Percentiles rank a stretch among this genome's conserved stretches.
phyloP scores from a whole-genome alignment of 495 filamentous ascomycete species.

The Lindgomyces ingoldianus region DNA sequence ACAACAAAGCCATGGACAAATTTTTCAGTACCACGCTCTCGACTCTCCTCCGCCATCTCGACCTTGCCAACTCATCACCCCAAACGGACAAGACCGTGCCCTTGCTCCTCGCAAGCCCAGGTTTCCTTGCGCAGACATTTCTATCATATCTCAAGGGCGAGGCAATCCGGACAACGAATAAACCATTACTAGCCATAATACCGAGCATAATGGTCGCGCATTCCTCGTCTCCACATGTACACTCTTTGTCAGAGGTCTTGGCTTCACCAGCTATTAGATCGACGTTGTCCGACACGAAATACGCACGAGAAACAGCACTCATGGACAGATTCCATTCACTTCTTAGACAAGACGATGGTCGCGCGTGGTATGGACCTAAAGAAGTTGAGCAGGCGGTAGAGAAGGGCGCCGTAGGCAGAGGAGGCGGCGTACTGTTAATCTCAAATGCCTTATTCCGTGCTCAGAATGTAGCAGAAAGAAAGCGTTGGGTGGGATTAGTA shows the following conservation, averaged over 20 bases:
- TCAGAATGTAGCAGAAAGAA: constrained; percentile 76
- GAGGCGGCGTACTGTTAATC: constrained; percentile 80
- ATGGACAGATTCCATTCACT: constrained; percentile 85
- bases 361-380: constrained; percentile 86
- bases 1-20: constrained; percentile 63
- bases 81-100: constrained; percentile 53
- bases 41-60: constrained; percentile 74
- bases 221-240: constrained; percentile 78
- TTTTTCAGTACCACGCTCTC: constrained; percentile 81
- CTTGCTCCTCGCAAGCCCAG: constrained; percentile 85
- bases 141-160: constrained; percentile 74
- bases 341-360: constrained; percentile 80
- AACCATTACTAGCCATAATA: constrained; percentile 44
- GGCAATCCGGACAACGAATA: constrained; percentile 65
- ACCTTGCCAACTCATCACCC: constrained; percentile 60
- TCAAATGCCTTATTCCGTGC: constrained; percentile 83
- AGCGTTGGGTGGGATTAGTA: constrained; percentile 79
- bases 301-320: constrained; percentile 75
- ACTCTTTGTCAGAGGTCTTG: constrained; percentile 83
- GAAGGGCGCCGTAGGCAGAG: constrained; percentile 84
- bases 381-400: constrained; percentile 85
- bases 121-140: constrained; percentile 81
- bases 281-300: constrained; percentile 80
- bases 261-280: constrained; percentile 73
- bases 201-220: constrained; percentile 74